phyloP scores from a whole-genome alignment of 2,329 filamentous ascomycete species.

The Trichoderma simmonsii region DNA sequence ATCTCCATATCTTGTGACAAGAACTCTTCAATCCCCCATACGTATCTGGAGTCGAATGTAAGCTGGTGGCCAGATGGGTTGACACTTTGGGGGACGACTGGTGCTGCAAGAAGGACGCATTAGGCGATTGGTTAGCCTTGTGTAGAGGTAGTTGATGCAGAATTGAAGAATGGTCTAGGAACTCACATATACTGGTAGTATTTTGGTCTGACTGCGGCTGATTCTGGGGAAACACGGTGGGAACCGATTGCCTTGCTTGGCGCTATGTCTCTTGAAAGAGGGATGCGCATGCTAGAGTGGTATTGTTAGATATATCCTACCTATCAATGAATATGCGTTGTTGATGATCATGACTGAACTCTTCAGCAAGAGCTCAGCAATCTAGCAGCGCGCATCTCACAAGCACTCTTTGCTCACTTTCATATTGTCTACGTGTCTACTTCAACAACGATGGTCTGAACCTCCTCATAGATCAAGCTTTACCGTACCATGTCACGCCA shows the following conservation, averaged over 20 bases:
- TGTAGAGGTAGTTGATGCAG: conserved; percentile 21
- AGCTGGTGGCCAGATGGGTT: conserved; percentile 4
- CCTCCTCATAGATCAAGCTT: neutral
- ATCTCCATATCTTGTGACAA: neutral
- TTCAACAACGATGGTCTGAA: neutral
- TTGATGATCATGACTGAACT: neutral
- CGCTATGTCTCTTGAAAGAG: neutral
- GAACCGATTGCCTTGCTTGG: neutral
- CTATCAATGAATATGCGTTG: neutral
- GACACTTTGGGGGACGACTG: conserved; percentile 3
- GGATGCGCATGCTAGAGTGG: neutral
- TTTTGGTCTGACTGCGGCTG: neutral
- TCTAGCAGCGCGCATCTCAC: neutral
- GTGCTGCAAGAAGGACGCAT: conserved; percentile 11
- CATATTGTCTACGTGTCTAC: neutral
- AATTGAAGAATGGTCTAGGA: conserved; percentile 21
- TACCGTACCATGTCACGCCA: conserved; percentile 1
- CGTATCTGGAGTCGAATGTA: conserved; percentile 5
- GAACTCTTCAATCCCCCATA: neutral
- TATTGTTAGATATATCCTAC: neutral
- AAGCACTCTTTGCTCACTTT: neutral
- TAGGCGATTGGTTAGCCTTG: conserved; percentile 23
- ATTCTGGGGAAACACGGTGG: neutral
- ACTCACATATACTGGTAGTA: neutral
- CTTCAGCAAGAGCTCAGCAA: neutral